These are phyloP conservation scores for Colletotrichum higginsianum DNA, from an alignment of 2,329 filamentous ascomycete species.

Conservation along the genomic window DNA sequence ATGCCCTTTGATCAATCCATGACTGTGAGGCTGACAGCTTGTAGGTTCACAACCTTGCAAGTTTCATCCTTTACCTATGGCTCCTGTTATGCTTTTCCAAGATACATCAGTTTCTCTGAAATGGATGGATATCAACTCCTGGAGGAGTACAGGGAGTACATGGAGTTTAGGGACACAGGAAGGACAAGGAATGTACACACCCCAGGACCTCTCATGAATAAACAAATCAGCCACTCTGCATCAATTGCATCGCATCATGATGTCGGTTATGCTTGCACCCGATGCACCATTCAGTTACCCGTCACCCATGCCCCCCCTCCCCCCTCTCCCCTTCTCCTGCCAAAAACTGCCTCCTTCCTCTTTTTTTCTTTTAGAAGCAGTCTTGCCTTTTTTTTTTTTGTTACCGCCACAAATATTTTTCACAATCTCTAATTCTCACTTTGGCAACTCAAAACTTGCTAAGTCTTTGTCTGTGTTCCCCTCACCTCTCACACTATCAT, in stretches of 20 bases:
- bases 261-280: background rate
- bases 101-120: too few species aligned
- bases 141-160: too few species aligned
- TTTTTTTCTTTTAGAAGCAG: background rate
- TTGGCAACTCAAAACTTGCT: background rate
- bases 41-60: too few species aligned
- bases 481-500: too few species aligned
- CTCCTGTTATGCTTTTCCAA: too few species aligned
- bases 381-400: background rate
- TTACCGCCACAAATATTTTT: too few species aligned
- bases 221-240: background rate
- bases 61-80: too few species aligned
- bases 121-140: too few species aligned
- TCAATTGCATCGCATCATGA: background rate
- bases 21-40: too few species aligned
- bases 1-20: too few species aligned
- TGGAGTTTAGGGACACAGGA: background rate
- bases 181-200: background rate
- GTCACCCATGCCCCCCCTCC: too few species aligned
- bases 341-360: slow-evolving; percentile 1
- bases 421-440: background rate
- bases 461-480: too few species aligned
- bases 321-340: background rate
- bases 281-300: background rate
- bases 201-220: background rate